Conservation (phyloP, 805 yeast species). For the Candida bentonensis region DNA sequence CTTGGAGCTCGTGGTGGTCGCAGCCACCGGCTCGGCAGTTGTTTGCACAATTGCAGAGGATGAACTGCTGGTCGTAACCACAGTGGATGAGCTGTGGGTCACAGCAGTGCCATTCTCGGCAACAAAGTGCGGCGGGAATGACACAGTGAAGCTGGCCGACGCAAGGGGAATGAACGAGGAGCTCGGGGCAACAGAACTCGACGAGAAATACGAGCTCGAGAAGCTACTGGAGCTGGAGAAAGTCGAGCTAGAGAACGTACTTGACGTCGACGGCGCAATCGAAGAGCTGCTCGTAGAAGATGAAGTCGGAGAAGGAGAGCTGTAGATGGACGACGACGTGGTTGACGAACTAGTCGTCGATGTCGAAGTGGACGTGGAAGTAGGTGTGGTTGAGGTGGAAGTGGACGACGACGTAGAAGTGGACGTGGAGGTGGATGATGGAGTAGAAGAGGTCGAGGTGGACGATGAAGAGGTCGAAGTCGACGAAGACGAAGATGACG, state of each 20-base stretch:
- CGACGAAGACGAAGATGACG: neutral
- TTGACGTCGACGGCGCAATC: neutral
- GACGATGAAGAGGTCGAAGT: neutral
- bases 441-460: neutral
- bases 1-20: neutral
- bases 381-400: constrained; percentile 2
- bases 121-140: neutral
- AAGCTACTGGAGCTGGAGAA: neutral
- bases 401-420: constrained; percentile 2
- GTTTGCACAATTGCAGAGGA: neutral
- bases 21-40: neutral
- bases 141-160: neutral
- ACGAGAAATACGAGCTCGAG: no score
- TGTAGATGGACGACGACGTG: neutral
- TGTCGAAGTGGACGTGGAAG: neutral
- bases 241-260: neutral
- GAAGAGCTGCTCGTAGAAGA: neutral
- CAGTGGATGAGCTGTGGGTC: neutral
- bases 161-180: neutral
- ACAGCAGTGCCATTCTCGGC: neutral
- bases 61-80: neutral
- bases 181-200: neutral
- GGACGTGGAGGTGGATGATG: neutral
- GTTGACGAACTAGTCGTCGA: neutral
- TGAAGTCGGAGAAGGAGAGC: constrained; percentile 2